Evolutionary conservation across 306 rosid species (phyloP).

Genomic region (Arachis hypogaea): DNA sequence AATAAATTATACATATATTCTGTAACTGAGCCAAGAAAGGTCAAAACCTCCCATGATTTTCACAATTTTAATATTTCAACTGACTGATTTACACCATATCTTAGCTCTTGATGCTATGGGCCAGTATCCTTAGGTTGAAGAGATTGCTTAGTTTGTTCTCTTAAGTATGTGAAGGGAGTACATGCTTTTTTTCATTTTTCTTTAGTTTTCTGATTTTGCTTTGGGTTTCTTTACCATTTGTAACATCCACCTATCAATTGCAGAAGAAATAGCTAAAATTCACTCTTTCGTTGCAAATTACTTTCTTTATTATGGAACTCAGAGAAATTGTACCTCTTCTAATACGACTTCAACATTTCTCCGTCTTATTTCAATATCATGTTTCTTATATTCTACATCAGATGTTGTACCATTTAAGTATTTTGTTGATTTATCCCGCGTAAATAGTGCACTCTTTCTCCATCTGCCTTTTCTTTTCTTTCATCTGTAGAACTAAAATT

Average conservation of each 20-base stretch:
- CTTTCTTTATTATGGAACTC: background rate
- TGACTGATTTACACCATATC: no score
- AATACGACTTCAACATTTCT: conserved; percentile 65
- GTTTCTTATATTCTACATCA: conserved; percentile 73
- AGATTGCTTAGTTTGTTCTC: no score
- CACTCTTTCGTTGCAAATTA: conserved; percentile 8
- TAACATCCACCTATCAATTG: conserved; percentile 60
- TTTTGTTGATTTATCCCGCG: conserved; percentile 61
- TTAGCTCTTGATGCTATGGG: no score
- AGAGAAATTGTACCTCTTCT: conserved; percentile 55
- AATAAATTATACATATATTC: no score
- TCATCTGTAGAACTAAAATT: conserved; percentile 58
- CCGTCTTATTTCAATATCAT: conserved; percentile 60
- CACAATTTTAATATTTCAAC: no score
- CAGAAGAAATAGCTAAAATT: conserved; percentile 32
- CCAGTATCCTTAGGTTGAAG: no score
- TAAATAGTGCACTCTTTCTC: conserved; percentile 60
- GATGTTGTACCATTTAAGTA: conserved; percentile 47
- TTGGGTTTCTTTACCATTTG: conserved; percentile 33
- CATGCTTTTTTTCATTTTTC: no score
- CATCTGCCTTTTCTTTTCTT: conserved; percentile 56
- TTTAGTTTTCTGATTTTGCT: no score
- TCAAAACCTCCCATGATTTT: no score
- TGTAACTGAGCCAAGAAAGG: no score
- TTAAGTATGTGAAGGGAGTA: no score